A percentile compares a stretch with the other conserved stretches of the same genome.
Conservation (phyloP, 345 rosid genomes). For the Erucastrum elatum region DNA sequence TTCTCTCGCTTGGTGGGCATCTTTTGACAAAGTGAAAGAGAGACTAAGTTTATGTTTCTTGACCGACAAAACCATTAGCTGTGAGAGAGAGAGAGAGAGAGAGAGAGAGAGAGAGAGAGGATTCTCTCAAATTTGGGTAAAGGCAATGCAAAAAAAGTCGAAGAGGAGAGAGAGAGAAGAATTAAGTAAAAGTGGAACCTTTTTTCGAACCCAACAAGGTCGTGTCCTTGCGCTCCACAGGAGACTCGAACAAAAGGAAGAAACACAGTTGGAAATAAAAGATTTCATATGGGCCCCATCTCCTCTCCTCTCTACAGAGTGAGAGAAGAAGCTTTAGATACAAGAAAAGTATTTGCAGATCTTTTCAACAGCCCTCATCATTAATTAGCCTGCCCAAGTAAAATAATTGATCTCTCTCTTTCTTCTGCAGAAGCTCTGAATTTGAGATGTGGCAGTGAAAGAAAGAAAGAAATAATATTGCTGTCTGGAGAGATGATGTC, state of each 20-base stretch:
- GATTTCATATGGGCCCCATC: conserved; percentile 36
- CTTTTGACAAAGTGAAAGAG: conserved; percentile 35
- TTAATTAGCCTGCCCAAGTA: conserved; percentile 25
- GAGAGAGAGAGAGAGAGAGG: too few relatives aligned
- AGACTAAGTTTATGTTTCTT: background rate
- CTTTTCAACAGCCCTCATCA: conserved; percentile 36
- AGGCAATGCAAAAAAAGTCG: conserved; percentile 9
- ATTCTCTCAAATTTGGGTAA: conserved; percentile 32
- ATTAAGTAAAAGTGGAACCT: conserved; percentile 28
- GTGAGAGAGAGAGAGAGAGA: background rate
- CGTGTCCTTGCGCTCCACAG: conserved; percentile 22
- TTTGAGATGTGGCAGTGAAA: conserved; percentile 35
- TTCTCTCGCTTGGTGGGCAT: conserved; percentile 32
- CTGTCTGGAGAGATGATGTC: conserved; percentile 2
- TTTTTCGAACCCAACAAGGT: conserved; percentile 35
- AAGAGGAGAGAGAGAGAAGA: background rate
- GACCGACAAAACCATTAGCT: conserved; percentile 33
- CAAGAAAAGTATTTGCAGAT: conserved; percentile 40
- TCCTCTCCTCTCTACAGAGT: conserved; percentile 14
- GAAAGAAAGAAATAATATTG: background rate
- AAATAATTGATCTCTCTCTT: conserved; percentile 29
- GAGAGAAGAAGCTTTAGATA: conserved; percentile 26
- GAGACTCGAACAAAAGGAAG: conserved; percentile 2
- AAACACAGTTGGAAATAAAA: conserved; percentile 24
- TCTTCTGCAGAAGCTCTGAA: conserved; percentile 39